Conservation (phyloP, 2,329 filamentous ascomycete genomes). For the Ophiocordyceps camponoti-floridani region DNA sequence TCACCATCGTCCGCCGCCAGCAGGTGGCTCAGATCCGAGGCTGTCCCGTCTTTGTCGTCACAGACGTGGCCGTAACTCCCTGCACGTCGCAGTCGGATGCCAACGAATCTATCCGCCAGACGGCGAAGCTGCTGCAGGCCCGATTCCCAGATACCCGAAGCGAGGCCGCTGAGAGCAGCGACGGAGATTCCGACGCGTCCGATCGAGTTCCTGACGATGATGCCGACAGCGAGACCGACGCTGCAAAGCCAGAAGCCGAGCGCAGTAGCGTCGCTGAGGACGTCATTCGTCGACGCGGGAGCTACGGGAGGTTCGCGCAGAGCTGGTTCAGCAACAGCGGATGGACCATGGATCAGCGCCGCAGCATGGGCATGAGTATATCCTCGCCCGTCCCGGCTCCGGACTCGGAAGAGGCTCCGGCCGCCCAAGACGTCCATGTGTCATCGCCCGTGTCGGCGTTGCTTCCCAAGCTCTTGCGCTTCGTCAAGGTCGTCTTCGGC, state of each 20-base stretch:
- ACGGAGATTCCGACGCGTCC: constrained; percentile 22
- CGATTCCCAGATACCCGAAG: constrained; percentile 20
- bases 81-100: constrained; percentile 62
- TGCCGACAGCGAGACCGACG: constrained; percentile 13
- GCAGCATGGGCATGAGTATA: constrained; percentile 49
- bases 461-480: constrained; percentile 69
- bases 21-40: constrained; percentile 79
- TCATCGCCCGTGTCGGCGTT: constrained; percentile 25
- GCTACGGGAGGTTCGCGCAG: constrained; percentile 76
- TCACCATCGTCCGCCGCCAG: constrained; percentile 71
- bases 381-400: constrained; percentile 8
- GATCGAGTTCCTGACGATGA: constrained; percentile 24
- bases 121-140: constrained; percentile 24
- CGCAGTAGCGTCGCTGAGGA: constrained; percentile 64
- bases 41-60: constrained; percentile 69
- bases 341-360: constrained; percentile 56
- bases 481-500: constrained; percentile 69
- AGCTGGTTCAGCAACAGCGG: constrained; percentile 81
- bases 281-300: constrained; percentile 66
- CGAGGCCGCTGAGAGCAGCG: constrained; percentile 26
- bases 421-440: constrained; percentile 18
- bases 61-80: constrained; percentile 80
- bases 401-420: constrained; percentile 6
- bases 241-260: constrained; percentile 12
- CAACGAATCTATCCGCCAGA: constrained; percentile 48